Percentiles rank a stretch among this genome's conserved stretches.
Conservation (phyloP, 805 yeast species). For the Zygosaccharomyces pseudorouxii region DNA sequence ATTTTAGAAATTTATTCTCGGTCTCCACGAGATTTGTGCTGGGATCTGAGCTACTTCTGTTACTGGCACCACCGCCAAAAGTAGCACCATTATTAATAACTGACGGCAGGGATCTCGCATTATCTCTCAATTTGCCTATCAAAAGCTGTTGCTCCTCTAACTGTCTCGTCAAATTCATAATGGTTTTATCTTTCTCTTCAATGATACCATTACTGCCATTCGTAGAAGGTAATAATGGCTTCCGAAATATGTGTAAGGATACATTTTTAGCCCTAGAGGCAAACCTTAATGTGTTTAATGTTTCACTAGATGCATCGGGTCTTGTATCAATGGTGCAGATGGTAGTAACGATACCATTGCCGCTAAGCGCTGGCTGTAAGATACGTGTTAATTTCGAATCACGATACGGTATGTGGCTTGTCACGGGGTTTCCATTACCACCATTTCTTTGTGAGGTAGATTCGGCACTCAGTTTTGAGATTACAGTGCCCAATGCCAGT, state of each 20-base stretch:
- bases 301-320: constrained; percentile 60
- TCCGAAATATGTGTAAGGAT: constrained; percentile 56
- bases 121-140: constrained; percentile 1
- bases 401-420: constrained; percentile 81
- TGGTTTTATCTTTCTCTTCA: constrained; percentile 44
- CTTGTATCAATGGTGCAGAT: constrained; percentile 82
- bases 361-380: constrained; percentile 87
- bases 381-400: constrained; percentile 89
- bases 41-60: constrained; percentile 24
- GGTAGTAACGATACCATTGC: constrained; percentile 76
- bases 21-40: constrained; percentile 46
- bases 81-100: background rate
- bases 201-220: constrained; percentile 32
- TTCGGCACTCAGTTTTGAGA: constrained; percentile 60
- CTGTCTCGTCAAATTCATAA: constrained; percentile 53
- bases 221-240: constrained; percentile 6
- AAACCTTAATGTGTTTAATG: constrained; percentile 81
- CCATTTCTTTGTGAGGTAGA: constrained; percentile 22
- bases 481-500: constrained; percentile 87
- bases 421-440: constrained; percentile 20
- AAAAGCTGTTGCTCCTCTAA: constrained; percentile 55
- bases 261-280: constrained; percentile 92
- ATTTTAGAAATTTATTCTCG: constrained; percentile 61
- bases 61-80: constrained; percentile 8
- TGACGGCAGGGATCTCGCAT: background rate